Evolutionary conservation across 345 rosid genomes (phyloP).

Genomic region (Nasturtium officinale): DNA sequence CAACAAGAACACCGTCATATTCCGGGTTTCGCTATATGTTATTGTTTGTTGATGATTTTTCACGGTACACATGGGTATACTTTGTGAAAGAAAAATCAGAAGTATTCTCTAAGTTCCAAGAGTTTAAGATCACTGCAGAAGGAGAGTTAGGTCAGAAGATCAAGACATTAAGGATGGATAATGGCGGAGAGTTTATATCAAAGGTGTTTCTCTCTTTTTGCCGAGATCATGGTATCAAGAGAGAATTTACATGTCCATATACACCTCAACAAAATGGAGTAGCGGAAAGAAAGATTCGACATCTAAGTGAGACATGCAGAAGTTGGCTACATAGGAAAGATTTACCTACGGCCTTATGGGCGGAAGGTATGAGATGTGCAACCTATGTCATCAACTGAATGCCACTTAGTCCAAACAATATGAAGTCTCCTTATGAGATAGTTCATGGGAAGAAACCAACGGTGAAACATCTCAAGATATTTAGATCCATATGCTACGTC

Average conservation of each 20-base stretch:
- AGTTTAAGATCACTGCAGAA: slow-evolving; percentile 9
- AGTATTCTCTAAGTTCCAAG: slow-evolving; percentile 1
- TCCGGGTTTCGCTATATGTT: slow-evolving; percentile 4
- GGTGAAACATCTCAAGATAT: slow-evolving; percentile 20
- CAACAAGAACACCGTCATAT: background rate
- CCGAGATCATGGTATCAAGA: background rate
- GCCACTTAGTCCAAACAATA: slow-evolving; percentile 1
- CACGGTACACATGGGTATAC: background rate
- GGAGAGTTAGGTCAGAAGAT: background rate
- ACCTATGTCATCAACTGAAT: slow-evolving; percentile 15
- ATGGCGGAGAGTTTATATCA: slow-evolving; percentile 16
- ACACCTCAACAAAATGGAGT: slow-evolving; percentile 8
- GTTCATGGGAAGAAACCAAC: background rate
- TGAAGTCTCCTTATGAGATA: background rate
- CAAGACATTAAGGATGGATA: background rate
- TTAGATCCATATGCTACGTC: background rate
- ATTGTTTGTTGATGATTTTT: slow-evolving; percentile 19
- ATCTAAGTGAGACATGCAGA: slow-evolving; percentile 16
- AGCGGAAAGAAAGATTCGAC: background rate
- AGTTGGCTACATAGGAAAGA: background rate
- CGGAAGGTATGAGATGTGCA: slow-evolving; percentile 24
- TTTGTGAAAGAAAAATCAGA: background rate
- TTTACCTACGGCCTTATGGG: background rate
- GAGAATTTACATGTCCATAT: background rate
- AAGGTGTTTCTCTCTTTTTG: background rate